A percentile compares a stretch with the other conserved stretches of the same genome.
phyloP scores from a whole-genome alignment of 2,329 filamentous ascomycete genomes.

The Myriosclerotinia scirpicola region DNA sequence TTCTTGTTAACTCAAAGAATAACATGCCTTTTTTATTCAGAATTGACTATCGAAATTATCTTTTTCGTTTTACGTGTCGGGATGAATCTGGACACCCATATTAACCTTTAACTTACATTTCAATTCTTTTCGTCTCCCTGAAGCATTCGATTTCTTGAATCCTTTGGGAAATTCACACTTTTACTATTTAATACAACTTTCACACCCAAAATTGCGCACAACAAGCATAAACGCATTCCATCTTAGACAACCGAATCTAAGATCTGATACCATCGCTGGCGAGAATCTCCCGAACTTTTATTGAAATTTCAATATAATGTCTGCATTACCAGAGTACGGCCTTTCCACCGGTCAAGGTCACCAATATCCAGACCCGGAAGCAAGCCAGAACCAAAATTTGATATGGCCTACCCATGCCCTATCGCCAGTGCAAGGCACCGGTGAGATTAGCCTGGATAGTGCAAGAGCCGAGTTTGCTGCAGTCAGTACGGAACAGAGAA shows the following conservation, averaged over 20 bases:
- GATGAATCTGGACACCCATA: not conserved
- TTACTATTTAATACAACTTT: not conserved
- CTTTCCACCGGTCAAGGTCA: not conserved
- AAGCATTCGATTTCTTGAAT: not conserved
- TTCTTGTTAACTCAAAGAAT: not conserved
- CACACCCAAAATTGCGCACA: not conserved
- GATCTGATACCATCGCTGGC: not conserved
- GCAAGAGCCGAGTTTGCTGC: constrained; percentile 24
- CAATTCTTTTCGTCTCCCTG: not conserved
- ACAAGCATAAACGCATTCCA: not conserved
- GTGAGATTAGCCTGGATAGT: not conserved
- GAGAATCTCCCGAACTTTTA: too few species aligned
- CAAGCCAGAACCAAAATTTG: constrained; percentile 18
- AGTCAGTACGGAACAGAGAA: constrained; percentile 20
- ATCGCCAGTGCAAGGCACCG: not conserved
- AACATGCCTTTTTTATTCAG: not conserved
- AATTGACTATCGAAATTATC: not conserved
- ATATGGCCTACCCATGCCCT: constrained; percentile 14
- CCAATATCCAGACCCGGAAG: constrained; percentile 29
- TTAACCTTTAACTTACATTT: not conserved
- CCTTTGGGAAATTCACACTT: not conserved
- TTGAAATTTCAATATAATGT: not conserved
- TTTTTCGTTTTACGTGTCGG: not conserved
- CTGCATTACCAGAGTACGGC: not conserved
- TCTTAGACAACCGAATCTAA: not conserved